Evolutionary conservation across 176 grass and related monocot genomes (phyloP).

Genomic region (Dactylis glomerata): DNA sequence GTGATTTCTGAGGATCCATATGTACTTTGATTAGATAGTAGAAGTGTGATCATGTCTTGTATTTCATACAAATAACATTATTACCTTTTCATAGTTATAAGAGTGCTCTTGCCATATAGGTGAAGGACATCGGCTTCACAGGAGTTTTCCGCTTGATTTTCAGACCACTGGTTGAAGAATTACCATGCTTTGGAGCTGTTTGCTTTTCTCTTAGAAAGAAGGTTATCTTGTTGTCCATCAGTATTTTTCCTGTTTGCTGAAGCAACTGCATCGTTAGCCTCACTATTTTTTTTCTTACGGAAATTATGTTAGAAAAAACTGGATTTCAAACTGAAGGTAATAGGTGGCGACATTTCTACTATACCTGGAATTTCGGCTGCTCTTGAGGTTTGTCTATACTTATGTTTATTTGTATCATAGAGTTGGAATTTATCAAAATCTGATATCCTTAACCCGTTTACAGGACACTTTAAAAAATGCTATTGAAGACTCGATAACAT

Average conservation of each 20-base stretch:
- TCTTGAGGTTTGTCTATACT: slow-evolving; percentile 59
- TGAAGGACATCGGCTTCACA: slow-evolving; percentile 85
- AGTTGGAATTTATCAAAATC: slow-evolving; percentile 7
- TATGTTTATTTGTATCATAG: neutral
- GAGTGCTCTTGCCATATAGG: slow-evolving; percentile 46
- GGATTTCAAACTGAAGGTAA: slow-evolving; percentile 90
- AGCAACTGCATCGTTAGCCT: neutral
- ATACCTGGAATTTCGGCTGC: slow-evolving; percentile 94
- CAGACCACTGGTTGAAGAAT: slow-evolving; percentile 69
- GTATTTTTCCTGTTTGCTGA: neutral
- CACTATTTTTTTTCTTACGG: neutral
- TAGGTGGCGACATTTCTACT: slow-evolving; percentile 85
- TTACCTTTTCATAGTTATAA: neutral
- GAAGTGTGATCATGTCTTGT: neutral
- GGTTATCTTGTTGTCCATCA: slow-evolving; percentile 39
- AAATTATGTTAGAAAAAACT: slow-evolving; percentile 80
- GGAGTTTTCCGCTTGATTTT: slow-evolving; percentile 93
- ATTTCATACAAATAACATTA: slow-evolving; percentile 13
- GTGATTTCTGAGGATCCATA: neutral
- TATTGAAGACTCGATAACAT: slow-evolving; percentile 89
- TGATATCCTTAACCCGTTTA: slow-evolving; percentile 17
- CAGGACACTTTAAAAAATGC: slow-evolving; percentile 95
- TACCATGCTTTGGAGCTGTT: slow-evolving; percentile 94
- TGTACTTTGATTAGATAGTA: neutral
- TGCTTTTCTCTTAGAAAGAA: slow-evolving; percentile 94